Evolutionary conservation across 75 land plant species (phyloP), one percentile per base, ranked within the genome.

Genomic region (Selaginella moellendorffii): DNA sequence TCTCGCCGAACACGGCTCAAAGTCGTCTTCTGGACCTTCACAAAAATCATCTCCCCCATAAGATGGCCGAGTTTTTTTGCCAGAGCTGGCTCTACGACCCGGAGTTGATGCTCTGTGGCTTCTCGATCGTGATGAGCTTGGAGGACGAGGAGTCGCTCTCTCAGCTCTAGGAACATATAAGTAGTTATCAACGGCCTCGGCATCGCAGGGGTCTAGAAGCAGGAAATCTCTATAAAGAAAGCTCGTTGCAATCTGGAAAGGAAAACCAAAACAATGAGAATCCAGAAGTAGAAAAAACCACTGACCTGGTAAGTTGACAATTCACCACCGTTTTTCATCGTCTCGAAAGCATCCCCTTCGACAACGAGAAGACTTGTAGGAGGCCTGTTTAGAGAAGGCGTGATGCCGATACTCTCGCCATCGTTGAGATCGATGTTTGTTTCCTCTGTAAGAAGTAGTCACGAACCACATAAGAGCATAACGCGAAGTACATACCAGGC

Each of bases 191-290:
- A 91, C 81, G 42, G 78, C 71, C 61, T 53, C 73, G 14, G 88
- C 82, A 82, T 91, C 92, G 72, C 82, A 82, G 21, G 83, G 85
- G 30, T 91, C 97, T 53, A 91, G 71, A 0, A 91, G 74, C 72
- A 91, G 82, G 64, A 87, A 91, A 70, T 82, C 84, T 27, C 66
- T 72, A 60, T 87, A 83, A n/a, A 91, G 77, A 65, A 81, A 62
- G 61, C 76, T 72, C 8, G 83, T 87, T 24, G 93, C 85, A 52
- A 87, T 72, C 97, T 91, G 80, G 70, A 82, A 31, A 24, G 17
- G n/a, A n/a, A n/a, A 29, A 14, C 1, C 24, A 26, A 21, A 68
- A 1, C n/a, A n/a, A 22, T 18, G 19, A 2, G n/a, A 2, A 65
- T 20, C 2, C 62, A 31, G 12, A 42, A 14, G 62, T 26, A 12